phyloP scores from a whole-genome alignment of 495 filamentous ascomycete genomes.

The Xylaria intraflava region DNA sequence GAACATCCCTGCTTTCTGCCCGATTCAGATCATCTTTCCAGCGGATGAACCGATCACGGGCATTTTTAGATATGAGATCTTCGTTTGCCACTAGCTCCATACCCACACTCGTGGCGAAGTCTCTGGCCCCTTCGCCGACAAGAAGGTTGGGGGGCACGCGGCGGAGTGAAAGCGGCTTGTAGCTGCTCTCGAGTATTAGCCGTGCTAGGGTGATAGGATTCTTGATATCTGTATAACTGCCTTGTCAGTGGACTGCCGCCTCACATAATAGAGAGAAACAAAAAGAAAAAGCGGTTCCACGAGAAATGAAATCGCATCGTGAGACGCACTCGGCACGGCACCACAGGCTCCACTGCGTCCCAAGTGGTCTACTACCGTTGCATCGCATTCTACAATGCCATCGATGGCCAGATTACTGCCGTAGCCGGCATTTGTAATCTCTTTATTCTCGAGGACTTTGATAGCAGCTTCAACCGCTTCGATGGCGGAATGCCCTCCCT shows the following conservation, averaged over 20 bases:
- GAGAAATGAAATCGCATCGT: neutral
- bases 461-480: conserved; percentile 93
- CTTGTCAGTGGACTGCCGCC: neutral
- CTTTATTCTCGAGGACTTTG: conserved; percentile 77
- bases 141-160: conserved; percentile 91
- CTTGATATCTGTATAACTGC: conserved; percentile 58
- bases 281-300: neutral
- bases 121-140: conserved; percentile 72
- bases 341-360: conserved; percentile 91
- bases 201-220: conserved; percentile 89
- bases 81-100: conserved; percentile 64
- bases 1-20: conserved; percentile 33
- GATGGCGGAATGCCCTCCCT: conserved; percentile 67
- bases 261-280: neutral
- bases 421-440: conserved; percentile 94
- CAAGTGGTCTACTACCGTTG: conserved; percentile 81
- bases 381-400: conserved; percentile 89
- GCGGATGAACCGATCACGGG: conserved; percentile 63
- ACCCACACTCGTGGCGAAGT: conserved; percentile 74
- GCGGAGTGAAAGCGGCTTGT: conserved; percentile 63
- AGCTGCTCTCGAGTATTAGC: conserved; percentile 68
- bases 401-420: conserved; percentile 92
- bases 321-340: conserved; percentile 71
- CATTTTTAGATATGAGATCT: conserved; percentile 64
- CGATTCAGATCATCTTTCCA: conserved; percentile 71